Percentiles rank a stretch among this genome's conserved stretches.
phyloP scores from a whole-genome alignment of 2,329 filamentous ascomycete genomes.

The Aspergillus pseudonomiae region DNA sequence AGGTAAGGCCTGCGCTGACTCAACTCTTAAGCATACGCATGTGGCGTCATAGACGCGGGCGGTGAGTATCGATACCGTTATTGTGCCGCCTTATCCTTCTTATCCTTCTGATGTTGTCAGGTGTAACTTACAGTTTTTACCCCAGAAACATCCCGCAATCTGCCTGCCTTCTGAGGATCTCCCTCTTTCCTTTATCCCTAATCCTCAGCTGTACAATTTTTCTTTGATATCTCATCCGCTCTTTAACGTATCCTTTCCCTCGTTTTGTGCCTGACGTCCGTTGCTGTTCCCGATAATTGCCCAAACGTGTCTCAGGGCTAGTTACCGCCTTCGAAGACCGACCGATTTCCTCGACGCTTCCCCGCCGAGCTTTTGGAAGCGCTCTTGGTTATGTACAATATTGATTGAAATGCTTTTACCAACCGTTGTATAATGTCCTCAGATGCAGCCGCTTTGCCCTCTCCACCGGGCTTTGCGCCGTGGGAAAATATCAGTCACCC shows the following conservation, averaged over 20 bases:
- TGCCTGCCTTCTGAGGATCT: conserved; percentile 3
- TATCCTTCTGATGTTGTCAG: not conserved
- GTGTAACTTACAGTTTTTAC: conserved; percentile 2
- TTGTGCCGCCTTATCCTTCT: conserved; percentile 14
- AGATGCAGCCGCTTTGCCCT: conserved; percentile 42
- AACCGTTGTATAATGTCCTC: conserved; percentile 39
- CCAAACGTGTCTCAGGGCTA: not conserved
- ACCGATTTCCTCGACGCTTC: conserved; percentile 5
- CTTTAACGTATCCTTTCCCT: not conserved
- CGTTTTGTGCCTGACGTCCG: not conserved
- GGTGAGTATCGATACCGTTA: conserved; percentile 29
- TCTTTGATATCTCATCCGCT: not conserved
- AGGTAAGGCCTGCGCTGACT: conserved; percentile 14
- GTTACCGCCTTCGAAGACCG: conserved; percentile 1
- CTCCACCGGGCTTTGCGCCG: conserved; percentile 36
- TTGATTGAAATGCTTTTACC: conserved; percentile 21
- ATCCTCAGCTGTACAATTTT: not conserved
- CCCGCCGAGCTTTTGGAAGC: conserved; percentile 9
- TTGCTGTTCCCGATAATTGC: no score
- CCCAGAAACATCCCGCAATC: conserved; percentile 12
- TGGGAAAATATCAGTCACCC: conserved; percentile 33
- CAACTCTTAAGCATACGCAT: conserved; percentile 8
- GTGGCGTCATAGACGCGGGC: conserved; percentile 42
- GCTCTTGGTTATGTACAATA: conserved; percentile 28
- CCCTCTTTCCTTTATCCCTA: not conserved